A percentile compares a stretch with the other conserved stretches of the same genome.
These are phyloP conservation scores for Platanthera zijinensis DNA, from an alignment of 106 monocot species.

Conservation along the genomic window DNA sequence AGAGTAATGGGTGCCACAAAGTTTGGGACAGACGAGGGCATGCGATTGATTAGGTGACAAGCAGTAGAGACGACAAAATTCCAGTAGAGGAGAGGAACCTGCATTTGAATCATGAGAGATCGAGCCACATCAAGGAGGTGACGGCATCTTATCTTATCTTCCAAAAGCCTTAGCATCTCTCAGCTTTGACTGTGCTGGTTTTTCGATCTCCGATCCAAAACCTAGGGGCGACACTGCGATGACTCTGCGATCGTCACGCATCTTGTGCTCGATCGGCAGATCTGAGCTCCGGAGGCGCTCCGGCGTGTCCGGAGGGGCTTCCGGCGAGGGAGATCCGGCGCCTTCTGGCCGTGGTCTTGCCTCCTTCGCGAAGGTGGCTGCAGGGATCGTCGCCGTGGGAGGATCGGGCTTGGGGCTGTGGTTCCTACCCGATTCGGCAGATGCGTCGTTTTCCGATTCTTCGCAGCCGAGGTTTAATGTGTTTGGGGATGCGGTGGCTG, in stretches of 20 bases:
- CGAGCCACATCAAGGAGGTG: too few relatives aligned
- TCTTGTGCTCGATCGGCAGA: background rate
- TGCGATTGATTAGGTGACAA: too few relatives aligned
- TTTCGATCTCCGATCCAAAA: background rate
- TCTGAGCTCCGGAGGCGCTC: background rate
- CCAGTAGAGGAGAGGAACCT: too few relatives aligned
- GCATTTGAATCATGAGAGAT: too few relatives aligned
- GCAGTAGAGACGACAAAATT: too few relatives aligned
- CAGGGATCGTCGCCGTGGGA: constrained; percentile 14
- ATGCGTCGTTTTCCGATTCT: constrained; percentile 10
- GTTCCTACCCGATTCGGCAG: background rate
- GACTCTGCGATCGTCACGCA: constrained; percentile 2
- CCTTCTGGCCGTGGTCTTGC: background rate
- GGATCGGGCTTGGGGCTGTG: constrained; percentile 18
- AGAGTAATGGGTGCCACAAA: too few relatives aligned
- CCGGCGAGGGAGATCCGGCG: background rate
- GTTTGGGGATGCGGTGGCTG: background rate
- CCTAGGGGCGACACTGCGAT: background rate
- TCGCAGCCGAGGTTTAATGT: background rate
- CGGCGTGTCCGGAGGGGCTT: background rate
- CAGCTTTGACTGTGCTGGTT: too few relatives aligned
- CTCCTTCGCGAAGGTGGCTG: background rate
- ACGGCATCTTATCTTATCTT: too few relatives aligned
- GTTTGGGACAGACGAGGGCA: too few relatives aligned
- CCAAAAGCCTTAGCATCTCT: too few relatives aligned